A percentile compares a stretch with the other conserved stretches of the same genome.
Evolutionary conservation across 2,329 filamentous ascomycete genomes (phyloP).

Genomic region (Clonostachys rosea): DNA sequence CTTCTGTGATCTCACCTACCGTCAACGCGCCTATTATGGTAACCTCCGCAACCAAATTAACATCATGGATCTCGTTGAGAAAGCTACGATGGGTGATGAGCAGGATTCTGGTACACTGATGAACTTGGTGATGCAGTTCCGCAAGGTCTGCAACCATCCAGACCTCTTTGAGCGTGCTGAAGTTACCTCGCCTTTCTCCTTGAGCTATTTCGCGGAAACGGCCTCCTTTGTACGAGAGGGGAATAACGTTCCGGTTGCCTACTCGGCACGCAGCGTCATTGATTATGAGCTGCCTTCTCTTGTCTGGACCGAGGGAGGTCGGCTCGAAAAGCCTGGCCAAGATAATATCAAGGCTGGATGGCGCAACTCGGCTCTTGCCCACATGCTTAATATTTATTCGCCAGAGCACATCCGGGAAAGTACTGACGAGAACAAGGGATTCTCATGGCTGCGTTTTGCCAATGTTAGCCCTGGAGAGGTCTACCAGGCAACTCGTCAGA

Average conservation of each 20-base stretch:
- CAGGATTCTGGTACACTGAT: slow-evolving; percentile 93
- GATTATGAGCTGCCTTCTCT: slow-evolving; percentile 79
- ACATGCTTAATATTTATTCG: slow-evolving; percentile 88
- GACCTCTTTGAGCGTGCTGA: slow-evolving; percentile 95
- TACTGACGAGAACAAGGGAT: slow-evolving; percentile 56
- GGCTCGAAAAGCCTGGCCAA: slow-evolving; percentile 67
- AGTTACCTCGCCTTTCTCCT: slow-evolving; percentile 79
- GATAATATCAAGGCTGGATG: slow-evolving; percentile 77
- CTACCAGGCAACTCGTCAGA: slow-evolving; percentile 62
- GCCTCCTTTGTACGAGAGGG: slow-evolving; percentile 93
- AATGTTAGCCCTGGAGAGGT: slow-evolving; percentile 72
- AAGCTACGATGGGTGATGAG: slow-evolving; percentile 89
- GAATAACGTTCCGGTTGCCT: slow-evolving; percentile 70
- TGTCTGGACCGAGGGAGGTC: slow-evolving; percentile 76
- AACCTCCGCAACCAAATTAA: slow-evolving; percentile 96
- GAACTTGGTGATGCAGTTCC: slow-evolving; percentile 99
- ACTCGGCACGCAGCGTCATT: slow-evolving; percentile 83
- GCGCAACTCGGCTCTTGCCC: slow-evolving; percentile 68
- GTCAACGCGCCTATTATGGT: slow-evolving; percentile 88
- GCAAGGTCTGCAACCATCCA: slow-evolving; percentile 98
- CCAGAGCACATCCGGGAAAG: slow-evolving; percentile 71
- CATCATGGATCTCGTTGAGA: slow-evolving; percentile 97
- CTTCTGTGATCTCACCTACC: slow-evolving; percentile 94
- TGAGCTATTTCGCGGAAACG: slow-evolving; percentile 88
- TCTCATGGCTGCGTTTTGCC: slow-evolving; percentile 87